phyloP scores from a whole-genome alignment of 2,329 filamentous ascomycete species.

The Alternaria angustiovoidea region DNA sequence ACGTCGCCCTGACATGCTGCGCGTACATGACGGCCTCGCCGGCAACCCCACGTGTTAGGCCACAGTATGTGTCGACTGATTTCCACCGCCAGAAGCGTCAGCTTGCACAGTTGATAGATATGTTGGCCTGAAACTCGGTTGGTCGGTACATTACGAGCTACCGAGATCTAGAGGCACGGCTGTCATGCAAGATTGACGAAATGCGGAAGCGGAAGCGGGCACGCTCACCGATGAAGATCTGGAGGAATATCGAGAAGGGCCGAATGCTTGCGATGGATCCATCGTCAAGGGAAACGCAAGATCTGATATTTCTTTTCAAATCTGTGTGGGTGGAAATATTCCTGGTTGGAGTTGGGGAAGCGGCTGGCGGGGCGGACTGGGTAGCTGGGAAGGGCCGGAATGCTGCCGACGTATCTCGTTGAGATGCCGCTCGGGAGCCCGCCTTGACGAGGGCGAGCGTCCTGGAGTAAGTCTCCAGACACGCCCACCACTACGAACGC shows the following conservation, averaged over 20 bases:
- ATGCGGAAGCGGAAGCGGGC: slow-evolving; percentile 21
- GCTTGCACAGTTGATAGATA: slow-evolving; percentile 1
- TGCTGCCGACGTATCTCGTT: slow-evolving; percentile 4
- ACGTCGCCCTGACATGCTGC: neutral
- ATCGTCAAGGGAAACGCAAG: slow-evolving; percentile 8
- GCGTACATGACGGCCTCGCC: neutral
- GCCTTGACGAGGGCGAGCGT: slow-evolving; percentile 3
- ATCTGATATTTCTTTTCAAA: slow-evolving; percentile 17
- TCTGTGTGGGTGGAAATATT: slow-evolving; percentile 5
- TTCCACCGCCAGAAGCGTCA: slow-evolving; percentile 3
- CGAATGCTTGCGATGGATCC: slow-evolving; percentile 9
- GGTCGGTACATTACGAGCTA: slow-evolving; percentile 10
- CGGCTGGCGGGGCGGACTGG: slow-evolving; percentile 7
- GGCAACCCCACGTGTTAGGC: slow-evolving; percentile 4
- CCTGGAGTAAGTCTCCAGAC: neutral
- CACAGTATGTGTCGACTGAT: slow-evolving; percentile 11
- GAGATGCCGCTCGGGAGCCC: slow-evolving; percentile 8
- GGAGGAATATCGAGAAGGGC: slow-evolving; percentile 7
- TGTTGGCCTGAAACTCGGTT: slow-evolving; percentile 14
- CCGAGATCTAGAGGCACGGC: slow-evolving; percentile 19
- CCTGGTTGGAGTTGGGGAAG: slow-evolving; percentile 16
- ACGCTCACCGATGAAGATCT: slow-evolving; percentile 17
- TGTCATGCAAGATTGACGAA: slow-evolving; percentile 16
- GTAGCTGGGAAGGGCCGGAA: slow-evolving; percentile 3
- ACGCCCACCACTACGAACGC: neutral